These are phyloP conservation scores for Crithidia acanthocephali DNA, from an alignment of 208 protist species.

Conservation along the genomic window DNA sequence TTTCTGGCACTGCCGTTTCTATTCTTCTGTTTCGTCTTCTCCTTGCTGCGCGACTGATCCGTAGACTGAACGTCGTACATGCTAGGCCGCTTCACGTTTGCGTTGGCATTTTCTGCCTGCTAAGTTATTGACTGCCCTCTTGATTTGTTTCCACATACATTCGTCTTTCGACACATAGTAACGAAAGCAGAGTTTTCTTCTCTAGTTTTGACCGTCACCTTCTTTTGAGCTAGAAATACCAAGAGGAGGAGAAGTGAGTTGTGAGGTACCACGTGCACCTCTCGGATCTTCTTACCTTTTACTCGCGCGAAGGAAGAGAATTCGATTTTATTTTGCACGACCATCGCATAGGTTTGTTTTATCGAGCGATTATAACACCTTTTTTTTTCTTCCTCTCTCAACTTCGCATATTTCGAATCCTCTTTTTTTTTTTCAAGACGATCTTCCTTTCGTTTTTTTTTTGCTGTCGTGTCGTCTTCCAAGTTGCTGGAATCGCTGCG, in stretches of 20 bases:
- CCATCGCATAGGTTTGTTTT: no score
- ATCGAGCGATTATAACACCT: no score
- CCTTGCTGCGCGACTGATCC: neutral
- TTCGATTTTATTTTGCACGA: no score
- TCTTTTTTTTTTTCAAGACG: slow-evolving; percentile 2
- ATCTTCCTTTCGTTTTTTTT: neutral
- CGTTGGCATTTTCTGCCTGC: no score
- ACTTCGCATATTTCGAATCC: no score
- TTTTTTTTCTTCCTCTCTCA: no score
- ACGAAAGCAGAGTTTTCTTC: no score
- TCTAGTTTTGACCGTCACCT: slow-evolving; percentile 11
- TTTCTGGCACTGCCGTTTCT: neutral
- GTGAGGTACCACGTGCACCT: slow-evolving; percentile 5
- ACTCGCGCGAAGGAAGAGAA: no score
- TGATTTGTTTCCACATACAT: no score
- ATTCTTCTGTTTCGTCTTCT: neutral
- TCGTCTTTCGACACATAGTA: no score
- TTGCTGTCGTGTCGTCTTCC: neutral
- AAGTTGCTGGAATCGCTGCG: neutral
- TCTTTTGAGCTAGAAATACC: slow-evolving; percentile 2
- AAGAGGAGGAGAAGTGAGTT: neutral
- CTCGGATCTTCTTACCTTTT: slow-evolving; percentile 3
- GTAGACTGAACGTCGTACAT: slow-evolving; percentile 7
- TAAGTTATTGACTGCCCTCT: no score
- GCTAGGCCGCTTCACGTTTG: neutral